These are phyloP conservation scores for Conidiobolus coronatus DNA, from an alignment of 371 early-diverging fungal genomes.

Conservation along the genomic window DNA sequence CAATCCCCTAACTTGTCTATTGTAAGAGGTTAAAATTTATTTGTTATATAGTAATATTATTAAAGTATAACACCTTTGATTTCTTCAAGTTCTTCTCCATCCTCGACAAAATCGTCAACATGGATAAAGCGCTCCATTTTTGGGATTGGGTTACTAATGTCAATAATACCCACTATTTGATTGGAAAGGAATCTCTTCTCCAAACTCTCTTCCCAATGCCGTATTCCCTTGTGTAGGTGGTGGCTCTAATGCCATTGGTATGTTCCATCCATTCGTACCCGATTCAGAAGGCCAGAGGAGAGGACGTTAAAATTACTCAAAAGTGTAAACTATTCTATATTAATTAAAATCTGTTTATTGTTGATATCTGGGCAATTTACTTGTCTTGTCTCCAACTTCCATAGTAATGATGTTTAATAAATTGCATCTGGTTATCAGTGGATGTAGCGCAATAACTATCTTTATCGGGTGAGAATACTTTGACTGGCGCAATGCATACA, in stretches of 20 bases:
- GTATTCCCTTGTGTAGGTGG: slow-evolving; percentile 93
- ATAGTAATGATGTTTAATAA: too few relatives aligned
- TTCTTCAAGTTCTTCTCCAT: background rate
- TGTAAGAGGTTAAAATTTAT: background rate
- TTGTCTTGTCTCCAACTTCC: too few relatives aligned
- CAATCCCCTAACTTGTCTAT: slow-evolving; percentile 8
- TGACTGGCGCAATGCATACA: too few relatives aligned
- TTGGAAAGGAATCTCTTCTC: slow-evolving; percentile 97
- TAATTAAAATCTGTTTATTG: too few relatives aligned
- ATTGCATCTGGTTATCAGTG: too few relatives aligned
- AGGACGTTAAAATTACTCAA: too few relatives aligned
- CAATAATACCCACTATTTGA: slow-evolving; percentile 75
- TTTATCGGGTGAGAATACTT: too few relatives aligned
- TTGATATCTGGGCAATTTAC: too few relatives aligned
- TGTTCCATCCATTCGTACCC: slow-evolving; percentile 83
- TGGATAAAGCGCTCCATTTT: slow-evolving; percentile 3
- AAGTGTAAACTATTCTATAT: too few relatives aligned
- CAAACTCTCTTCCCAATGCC: slow-evolving; percentile 69
- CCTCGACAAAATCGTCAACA: background rate
- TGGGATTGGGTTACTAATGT: slow-evolving; percentile 95
- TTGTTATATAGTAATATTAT: background rate
- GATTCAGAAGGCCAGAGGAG: slow-evolving; percentile 52
- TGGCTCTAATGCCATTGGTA: slow-evolving; percentile 89
- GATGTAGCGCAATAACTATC: too few relatives aligned
- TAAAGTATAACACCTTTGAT: background rate